Evolutionary conservation across 2,329 filamentous ascomycete genomes (phyloP).

Genomic region (Lizonia empirigonia): DNA sequence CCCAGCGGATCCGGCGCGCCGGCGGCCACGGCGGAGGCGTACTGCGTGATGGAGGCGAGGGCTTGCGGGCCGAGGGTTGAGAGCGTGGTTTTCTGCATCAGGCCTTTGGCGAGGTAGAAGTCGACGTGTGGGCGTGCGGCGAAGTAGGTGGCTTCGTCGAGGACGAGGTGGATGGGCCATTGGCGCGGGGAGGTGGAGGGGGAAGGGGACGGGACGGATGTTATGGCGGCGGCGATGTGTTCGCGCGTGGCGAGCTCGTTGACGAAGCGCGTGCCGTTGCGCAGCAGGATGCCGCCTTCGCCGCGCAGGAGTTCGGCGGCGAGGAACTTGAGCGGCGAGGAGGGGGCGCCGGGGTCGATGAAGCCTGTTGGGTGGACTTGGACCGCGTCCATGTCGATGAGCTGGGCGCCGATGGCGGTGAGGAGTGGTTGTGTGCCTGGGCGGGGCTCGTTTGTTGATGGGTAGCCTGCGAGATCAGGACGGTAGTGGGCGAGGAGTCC

Average conservation of each 20-base stretch:
- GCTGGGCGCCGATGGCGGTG: conserved; percentile 47
- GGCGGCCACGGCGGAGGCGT: conserved; percentile 54
- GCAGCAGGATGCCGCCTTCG: conserved; percentile 65
- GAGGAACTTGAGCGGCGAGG: conserved; percentile 63
- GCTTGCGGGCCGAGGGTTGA: conserved; percentile 51
- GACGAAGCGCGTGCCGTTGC: conserved; percentile 61
- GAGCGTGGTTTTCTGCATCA: conserved; percentile 63
- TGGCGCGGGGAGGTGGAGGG: conserved; percentile 47
- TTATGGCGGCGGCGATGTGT: conserved; percentile 60
- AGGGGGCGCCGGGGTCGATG: conserved; percentile 58
- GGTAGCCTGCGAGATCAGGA: conserved; percentile 63
- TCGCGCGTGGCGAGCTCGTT: conserved; percentile 67
- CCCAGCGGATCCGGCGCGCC: conserved; percentile 54
- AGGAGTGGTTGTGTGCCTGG: conserved; percentile 59
- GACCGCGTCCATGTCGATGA: conserved; percentile 58
- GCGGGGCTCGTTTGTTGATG: conserved; percentile 67
- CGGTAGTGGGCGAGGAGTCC: conserved; percentile 63
- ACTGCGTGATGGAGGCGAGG: conserved; percentile 56
- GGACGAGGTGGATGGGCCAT: conserved; percentile 64
- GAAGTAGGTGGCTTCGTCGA: conserved; percentile 64
- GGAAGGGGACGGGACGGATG: conserved; percentile 3
- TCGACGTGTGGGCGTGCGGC: conserved; percentile 62
- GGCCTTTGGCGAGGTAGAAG: conserved; percentile 68
- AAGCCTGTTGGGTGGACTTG: conserved; percentile 71
- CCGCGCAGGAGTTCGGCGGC: conserved; percentile 68